Percentiles rank a stretch among this genome's conserved stretches.
Conservation (phyloP, 257 asterid genomes). For the Ehretia macrophylla region DNA sequence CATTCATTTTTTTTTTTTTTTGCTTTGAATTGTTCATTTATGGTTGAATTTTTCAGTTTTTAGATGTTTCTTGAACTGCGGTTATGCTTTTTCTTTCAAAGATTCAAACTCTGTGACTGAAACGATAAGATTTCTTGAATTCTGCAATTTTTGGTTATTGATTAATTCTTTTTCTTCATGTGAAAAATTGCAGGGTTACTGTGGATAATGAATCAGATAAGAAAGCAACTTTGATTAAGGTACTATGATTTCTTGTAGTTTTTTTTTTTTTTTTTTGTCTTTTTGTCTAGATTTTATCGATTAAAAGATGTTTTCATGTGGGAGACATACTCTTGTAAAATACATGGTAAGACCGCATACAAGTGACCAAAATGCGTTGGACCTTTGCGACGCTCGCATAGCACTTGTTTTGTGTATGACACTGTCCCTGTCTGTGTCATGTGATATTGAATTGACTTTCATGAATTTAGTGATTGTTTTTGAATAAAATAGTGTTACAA, state of each 20-base stretch:
- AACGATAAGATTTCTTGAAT: neutral
- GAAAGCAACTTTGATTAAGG: constrained; percentile 50
- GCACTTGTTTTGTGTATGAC: no score
- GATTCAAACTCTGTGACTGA: neutral
- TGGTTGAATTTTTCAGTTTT: neutral
- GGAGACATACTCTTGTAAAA: neutral
- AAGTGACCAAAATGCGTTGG: no score
- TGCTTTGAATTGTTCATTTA: neutral
- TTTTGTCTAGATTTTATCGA: no score
- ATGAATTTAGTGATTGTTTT: no score
- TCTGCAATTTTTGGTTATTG: neutral
- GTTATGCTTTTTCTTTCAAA: neutral
- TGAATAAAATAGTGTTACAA: no score
- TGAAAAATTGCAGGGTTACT: constrained; percentile 33
- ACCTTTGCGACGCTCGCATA: no score
- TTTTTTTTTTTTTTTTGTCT: neutral
- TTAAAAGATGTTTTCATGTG: neutral
- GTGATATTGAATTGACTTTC: no score
- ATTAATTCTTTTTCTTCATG: constrained; percentile 5
- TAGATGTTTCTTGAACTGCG: constrained; percentile 1
- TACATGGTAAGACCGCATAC: no score
- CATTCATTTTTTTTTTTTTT: neutral
- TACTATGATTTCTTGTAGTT: constrained; percentile 1
- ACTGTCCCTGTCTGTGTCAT: no score
- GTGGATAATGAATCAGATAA: constrained; percentile 46